Conservation (phyloP, 441 rosid species). For the Capsella rubella region DNA sequence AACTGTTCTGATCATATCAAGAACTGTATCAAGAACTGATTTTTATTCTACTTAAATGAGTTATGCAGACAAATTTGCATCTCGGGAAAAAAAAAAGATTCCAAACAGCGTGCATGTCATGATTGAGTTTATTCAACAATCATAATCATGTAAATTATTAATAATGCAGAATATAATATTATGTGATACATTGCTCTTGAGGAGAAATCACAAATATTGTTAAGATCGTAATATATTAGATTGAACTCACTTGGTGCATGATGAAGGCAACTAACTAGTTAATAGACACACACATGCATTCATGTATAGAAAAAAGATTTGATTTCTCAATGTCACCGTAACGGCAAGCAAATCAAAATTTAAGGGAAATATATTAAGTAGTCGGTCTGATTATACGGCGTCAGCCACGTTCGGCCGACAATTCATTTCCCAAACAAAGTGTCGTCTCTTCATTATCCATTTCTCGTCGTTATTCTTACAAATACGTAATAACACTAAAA, state of each 20-base stretch:
- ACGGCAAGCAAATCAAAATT: conserved; percentile 44
- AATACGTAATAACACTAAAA: conserved; percentile 6
- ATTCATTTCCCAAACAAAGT: conserved; percentile 40
- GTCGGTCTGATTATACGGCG: conserved; percentile 38
- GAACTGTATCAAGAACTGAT: conserved; percentile 28
- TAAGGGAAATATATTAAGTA: conserved; percentile 31
- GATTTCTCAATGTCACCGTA: conserved; percentile 35
- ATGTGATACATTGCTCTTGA: conserved; percentile 38
- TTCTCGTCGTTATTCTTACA: conserved; percentile 26
- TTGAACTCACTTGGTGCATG: conserved; percentile 31
- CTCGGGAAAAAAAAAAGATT: conserved; percentile 32
- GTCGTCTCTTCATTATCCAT: conserved; percentile 38
- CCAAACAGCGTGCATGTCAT: conserved; percentile 45
- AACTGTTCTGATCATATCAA: conserved; percentile 22
- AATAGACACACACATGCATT: neutral
- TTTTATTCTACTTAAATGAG: conserved; percentile 31
- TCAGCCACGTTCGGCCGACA: conserved; percentile 48
- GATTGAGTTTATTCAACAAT: conserved; percentile 21
- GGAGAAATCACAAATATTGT: conserved; percentile 24
- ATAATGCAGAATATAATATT: conserved; percentile 8
- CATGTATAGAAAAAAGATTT: conserved; percentile 8
- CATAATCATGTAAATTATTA: conserved; percentile 1
- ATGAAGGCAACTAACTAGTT: conserved; percentile 31
- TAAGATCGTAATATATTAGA: conserved; percentile 17
- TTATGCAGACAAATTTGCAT: conserved; percentile 33